Percentiles rank a stretch among this genome's conserved stretches.
Conservation (phyloP, 1,284 basidiomycete genomes). For the Xanthoconium separans region DNA sequence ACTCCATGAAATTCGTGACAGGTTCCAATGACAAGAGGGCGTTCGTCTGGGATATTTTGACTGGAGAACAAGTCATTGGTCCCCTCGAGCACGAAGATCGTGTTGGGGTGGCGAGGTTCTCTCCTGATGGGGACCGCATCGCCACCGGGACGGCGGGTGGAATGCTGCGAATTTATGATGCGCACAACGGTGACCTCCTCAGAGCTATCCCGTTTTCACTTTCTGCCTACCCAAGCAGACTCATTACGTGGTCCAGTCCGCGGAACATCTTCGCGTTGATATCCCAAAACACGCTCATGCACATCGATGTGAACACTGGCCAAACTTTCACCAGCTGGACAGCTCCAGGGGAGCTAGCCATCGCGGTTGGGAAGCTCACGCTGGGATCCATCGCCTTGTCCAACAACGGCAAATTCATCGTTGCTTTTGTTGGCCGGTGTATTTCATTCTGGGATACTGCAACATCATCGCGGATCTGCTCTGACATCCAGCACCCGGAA, state of each 20-base stretch:
- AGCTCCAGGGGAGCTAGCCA: background rate
- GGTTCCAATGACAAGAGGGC: background rate
- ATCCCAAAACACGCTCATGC: background rate
- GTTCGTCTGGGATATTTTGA: background rate
- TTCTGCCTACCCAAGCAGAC: background rate
- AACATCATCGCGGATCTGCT: background rate
- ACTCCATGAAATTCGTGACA: background rate
- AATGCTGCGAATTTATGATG: background rate
- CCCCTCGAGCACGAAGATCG: background rate
- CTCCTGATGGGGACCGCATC: background rate
- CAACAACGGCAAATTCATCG: background rate
- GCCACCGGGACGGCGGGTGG: background rate
- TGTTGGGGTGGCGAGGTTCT: background rate
- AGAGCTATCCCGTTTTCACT: background rate
- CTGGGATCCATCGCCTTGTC: background rate
- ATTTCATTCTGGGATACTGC: constrained; percentile 4
- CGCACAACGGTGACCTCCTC: background rate
- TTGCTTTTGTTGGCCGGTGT: background rate
- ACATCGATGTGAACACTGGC: background rate
- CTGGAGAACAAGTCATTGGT: background rate
- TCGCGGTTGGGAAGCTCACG: no score
- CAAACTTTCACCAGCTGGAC: background rate
- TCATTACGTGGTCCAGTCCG: background rate
- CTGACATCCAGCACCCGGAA: background rate
- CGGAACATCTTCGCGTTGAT: background rate